phyloP scores from a whole-genome alignment of 495 filamentous ascomycete genomes.

The Penicillium macrosclerotiorum region DNA sequence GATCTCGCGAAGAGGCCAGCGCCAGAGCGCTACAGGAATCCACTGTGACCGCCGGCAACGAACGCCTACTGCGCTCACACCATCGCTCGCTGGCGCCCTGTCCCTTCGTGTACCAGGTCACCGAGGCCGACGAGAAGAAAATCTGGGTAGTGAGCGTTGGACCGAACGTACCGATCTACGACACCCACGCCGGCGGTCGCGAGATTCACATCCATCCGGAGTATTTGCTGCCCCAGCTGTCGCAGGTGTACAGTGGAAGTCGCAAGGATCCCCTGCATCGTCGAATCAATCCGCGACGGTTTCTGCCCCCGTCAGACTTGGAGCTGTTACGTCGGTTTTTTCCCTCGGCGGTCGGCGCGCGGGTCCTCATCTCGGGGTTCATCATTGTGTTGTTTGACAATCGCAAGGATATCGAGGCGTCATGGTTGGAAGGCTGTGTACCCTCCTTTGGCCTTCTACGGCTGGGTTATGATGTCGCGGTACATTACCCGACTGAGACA shows the following conservation, averaged over 20 bases:
- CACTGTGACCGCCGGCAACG: conserved; percentile 1
- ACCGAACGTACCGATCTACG: conserved; percentile 12
- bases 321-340: conserved; percentile 13
- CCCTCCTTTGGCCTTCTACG: conserved; percentile 15
- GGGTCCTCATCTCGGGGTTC: conserved; percentile 21
- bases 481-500: conserved; percentile 10
- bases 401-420: conserved; percentile 15
- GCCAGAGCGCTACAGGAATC: conserved; percentile 6
- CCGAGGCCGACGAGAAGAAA: conserved; percentile 7
- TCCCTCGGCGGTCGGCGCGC: conserved; percentile 11
- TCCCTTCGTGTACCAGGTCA: conserved; percentile 14
- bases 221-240: conserved; percentile 11
- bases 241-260: conserved; percentile 12
- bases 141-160: conserved; percentile 15
- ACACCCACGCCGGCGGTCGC: conserved; percentile 20
- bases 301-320: conserved; percentile 12
- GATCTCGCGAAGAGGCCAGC: conserved; percentile 8
- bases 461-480: conserved; percentile 16
- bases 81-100: conserved; percentile 15
- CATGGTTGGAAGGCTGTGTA: conserved; percentile 17
- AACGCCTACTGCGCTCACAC: conserved; percentile 12
- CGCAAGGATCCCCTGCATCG: conserved; percentile 11
- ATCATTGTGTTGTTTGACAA: conserved; percentile 17
- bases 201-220: conserved; percentile 21
- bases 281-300: conserved; percentile 12